A percentile compares a stretch with the other conserved stretches of the same genome.
phyloP scores from a whole-genome alignment of 2,329 filamentous ascomycete genomes.

The Apiospora aurea region DNA sequence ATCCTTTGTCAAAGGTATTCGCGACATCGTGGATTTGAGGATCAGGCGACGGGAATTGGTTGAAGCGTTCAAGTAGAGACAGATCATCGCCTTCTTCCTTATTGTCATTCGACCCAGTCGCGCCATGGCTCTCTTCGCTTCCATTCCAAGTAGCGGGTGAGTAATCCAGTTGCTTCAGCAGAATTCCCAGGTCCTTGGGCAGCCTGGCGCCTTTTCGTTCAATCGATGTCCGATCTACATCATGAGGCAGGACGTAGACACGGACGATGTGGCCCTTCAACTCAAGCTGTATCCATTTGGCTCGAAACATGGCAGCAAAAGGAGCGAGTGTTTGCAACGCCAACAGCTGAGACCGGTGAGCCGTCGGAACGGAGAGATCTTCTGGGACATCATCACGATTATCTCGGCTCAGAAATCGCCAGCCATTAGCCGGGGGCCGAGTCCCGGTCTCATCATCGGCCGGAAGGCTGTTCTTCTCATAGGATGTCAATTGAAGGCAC shows the following conservation, averaged over 20 bases:
- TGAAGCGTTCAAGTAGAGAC: conserved; percentile 76
- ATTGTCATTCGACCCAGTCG: not conserved
- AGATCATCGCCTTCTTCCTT: conserved; percentile 45
- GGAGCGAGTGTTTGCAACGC: conserved; percentile 33
- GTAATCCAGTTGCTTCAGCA: conserved; percentile 64
- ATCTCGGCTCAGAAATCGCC: conserved; percentile 39
- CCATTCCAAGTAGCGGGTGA: conserved; percentile 64
- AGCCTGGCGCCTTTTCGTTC: conserved; percentile 55
- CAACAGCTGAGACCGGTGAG: not conserved
- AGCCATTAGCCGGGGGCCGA: conserved; percentile 31
- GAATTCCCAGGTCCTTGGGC: conserved; percentile 50
- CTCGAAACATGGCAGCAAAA: conserved; percentile 43
- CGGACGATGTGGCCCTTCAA: conserved; percentile 49
- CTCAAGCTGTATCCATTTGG: conserved; percentile 54
- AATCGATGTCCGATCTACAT: conserved; percentile 63
- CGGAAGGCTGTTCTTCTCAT: conserved; percentile 30
- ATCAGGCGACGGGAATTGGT: conserved; percentile 72
- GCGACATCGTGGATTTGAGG: conserved; percentile 59
- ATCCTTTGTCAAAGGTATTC: conserved; percentile 58
- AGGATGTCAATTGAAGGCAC: conserved; percentile 43
- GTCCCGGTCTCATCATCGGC: conserved; percentile 31
- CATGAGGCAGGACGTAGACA: conserved; percentile 71
- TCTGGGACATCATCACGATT: conserved; percentile 33
- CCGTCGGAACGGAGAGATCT: not conserved
- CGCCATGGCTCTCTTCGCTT: no score